A percentile compares a stretch with the other conserved stretches of the same genome.
Conservation (phyloP, 2,329 filamentous ascomycete species). For the Onygena corvina region DNA sequence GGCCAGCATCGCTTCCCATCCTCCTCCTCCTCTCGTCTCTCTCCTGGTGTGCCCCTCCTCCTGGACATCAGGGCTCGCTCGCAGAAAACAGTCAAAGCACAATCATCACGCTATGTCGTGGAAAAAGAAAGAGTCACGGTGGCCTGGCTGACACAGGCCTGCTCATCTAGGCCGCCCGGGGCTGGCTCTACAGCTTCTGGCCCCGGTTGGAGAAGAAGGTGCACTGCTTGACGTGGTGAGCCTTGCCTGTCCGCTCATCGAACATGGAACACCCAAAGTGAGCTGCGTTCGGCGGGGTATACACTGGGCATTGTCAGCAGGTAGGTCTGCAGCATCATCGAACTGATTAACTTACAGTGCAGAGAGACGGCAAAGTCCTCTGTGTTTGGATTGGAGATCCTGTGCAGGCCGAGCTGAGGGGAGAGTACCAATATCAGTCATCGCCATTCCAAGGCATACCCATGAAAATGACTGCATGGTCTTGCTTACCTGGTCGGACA, state of each 20-base stretch:
- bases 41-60: no score
- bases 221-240: slow-evolving; percentile 57
- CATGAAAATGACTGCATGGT: neutral
- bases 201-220: slow-evolving; percentile 56
- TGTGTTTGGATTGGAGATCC: slow-evolving; percentile 60
- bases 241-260: slow-evolving; percentile 61
- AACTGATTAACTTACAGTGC: slow-evolving; percentile 45
- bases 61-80: neutral
- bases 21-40: neutral
- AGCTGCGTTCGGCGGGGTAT: slow-evolving; percentile 81
- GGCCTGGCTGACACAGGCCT: neutral
- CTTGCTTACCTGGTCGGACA: slow-evolving; percentile 55
- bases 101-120: neutral
- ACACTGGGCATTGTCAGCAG: slow-evolving; percentile 39
- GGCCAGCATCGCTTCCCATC: neutral
- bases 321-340: neutral
- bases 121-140: neutral
- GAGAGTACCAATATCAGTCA: slow-evolving; percentile 5
- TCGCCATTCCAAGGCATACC: neutral
- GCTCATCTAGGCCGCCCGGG: no score
- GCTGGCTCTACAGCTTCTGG: slow-evolving; percentile 22
- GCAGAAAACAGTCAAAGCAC: neutral
- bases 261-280: slow-evolving; percentile 73
- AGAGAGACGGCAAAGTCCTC: slow-evolving; percentile 70
- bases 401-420: slow-evolving; percentile 63